Percentiles rank a stretch among this genome's conserved stretches.
Evolutionary conservation across 768 basidiomycete genomes (phyloP).

Genomic region (Lanmaoa pseudosensibilis): DNA sequence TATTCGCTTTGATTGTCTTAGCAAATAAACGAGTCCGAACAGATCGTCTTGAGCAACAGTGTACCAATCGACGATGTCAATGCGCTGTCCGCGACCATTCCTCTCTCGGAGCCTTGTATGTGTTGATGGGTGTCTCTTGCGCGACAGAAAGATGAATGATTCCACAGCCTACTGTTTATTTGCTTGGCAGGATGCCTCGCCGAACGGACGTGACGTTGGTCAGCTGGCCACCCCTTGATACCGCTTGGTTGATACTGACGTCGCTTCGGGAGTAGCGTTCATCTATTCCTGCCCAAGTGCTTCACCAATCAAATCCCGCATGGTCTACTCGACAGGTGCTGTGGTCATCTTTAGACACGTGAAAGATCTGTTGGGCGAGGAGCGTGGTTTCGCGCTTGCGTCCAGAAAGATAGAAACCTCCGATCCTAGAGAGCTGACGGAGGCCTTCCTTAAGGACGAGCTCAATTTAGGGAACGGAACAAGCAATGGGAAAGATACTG

Average conservation of each 20-base stretch:
- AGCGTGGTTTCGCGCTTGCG: conserved; percentile 42
- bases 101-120: conserved; percentile 57
- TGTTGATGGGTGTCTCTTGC: neutral
- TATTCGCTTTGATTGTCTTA: conserved; percentile 27
- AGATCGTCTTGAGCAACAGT: conserved; percentile 53
- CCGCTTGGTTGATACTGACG: neutral
- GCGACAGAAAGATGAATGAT: neutral
- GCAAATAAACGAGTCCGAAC: conserved; percentile 66
- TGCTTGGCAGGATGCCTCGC: conserved; percentile 54
- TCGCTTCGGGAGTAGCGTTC: conserved; percentile 55
- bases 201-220: conserved; percentile 63
- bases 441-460: conserved; percentile 58
- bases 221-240: conserved; percentile 17
- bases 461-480: conserved; percentile 40
- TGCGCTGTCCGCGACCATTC: conserved; percentile 49
- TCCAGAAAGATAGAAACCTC: conserved; percentile 80
- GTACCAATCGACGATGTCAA: conserved; percentile 41
- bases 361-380: conserved; percentile 49
- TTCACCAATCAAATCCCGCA: conserved; percentile 81
- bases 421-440: conserved; percentile 70
- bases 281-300: conserved; percentile 87
- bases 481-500: neutral
- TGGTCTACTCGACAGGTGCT: conserved; percentile 83
- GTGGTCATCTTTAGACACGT: conserved; percentile 55
- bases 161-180: conserved; percentile 58